A percentile compares a stretch with the other conserved stretches of the same genome.
phyloP scores from a whole-genome alignment of 2,329 filamentous ascomycete species.

The Alternaria gansuensis region DNA sequence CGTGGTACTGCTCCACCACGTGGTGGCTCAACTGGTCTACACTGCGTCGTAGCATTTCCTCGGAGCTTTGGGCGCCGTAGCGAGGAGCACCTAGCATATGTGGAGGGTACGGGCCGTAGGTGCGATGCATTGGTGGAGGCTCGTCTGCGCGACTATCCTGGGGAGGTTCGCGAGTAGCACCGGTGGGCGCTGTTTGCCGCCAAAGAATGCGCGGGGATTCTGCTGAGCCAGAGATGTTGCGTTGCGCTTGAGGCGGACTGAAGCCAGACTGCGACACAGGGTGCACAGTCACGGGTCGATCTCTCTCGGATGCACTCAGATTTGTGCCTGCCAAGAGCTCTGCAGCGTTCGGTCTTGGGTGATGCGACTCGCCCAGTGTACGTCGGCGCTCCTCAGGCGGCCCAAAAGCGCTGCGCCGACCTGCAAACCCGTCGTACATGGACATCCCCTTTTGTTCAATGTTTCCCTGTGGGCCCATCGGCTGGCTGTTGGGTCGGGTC shows the following conservation, averaged over 20 bases:
- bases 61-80: slow-evolving; percentile 35
- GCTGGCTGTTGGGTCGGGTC: slow-evolving; percentile 54
- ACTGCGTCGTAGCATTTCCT: slow-evolving; percentile 47
- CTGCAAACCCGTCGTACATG: slow-evolving; percentile 37
- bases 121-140: slow-evolving; percentile 38
- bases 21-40: slow-evolving; percentile 47
- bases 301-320: slow-evolving; percentile 36
- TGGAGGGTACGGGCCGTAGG: slow-evolving; percentile 44
- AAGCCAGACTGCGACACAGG: slow-evolving; percentile 52
- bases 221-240: slow-evolving; percentile 24
- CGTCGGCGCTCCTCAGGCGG: slow-evolving; percentile 47
- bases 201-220: slow-evolving; percentile 43
- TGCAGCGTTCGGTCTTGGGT: slow-evolving; percentile 44
- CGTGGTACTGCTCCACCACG: slow-evolving; percentile 52
- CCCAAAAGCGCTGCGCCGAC: slow-evolving; percentile 41
- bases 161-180: slow-evolving; percentile 35
- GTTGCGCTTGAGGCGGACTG: slow-evolving; percentile 48
- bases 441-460: slow-evolving; percentile 36
- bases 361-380: slow-evolving; percentile 50
- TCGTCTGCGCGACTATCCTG: slow-evolving; percentile 46
- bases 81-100: slow-evolving; percentile 35
- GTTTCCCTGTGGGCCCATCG: slow-evolving; percentile 40
- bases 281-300: slow-evolving; percentile 52
- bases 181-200: slow-evolving; percentile 42
- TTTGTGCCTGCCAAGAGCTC: slow-evolving; percentile 42